Percentiles rank a stretch among this genome's conserved stretches.
These are phyloP conservation scores for Pseudogymnoascus sp. DNA, from an alignment of 2,329 filamentous ascomycete genomes.

Conservation along the genomic window DNA sequence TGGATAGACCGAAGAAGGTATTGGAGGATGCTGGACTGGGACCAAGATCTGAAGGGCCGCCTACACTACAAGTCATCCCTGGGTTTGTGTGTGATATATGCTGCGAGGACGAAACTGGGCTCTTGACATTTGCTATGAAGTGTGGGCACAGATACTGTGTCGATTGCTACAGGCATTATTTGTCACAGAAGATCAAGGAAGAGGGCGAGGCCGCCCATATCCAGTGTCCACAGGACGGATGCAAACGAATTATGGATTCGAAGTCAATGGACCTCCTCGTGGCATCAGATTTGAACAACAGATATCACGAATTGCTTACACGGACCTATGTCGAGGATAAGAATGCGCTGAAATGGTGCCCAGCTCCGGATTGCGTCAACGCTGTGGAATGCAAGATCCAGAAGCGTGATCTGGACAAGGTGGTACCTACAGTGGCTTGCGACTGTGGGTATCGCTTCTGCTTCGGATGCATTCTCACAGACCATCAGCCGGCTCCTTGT, in stretches of 20 bases:
- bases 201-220: conserved; percentile 94
- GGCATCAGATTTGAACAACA: conserved; percentile 44
- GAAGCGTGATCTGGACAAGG: conserved; percentile 72
- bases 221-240: conserved; percentile 82
- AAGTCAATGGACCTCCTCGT: conserved; percentile 76
- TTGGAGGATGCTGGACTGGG: conserved; percentile 79
- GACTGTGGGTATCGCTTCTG: conserved; percentile 82
- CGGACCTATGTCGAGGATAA: conserved; percentile 96
- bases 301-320: conserved; percentile 81
- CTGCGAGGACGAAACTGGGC: conserved; percentile 73
- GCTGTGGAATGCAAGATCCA: conserved; percentile 85
- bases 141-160: conserved; percentile 92
- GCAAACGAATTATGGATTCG: conserved; percentile 84
- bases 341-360: conserved; percentile 93
- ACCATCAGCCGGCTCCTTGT: conserved; percentile 92
- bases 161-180: conserved; percentile 84
- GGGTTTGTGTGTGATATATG: conserved; percentile 93
- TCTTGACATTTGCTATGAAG: conserved; percentile 86
- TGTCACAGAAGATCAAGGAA: conserved; percentile 86
- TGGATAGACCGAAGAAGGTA: conserved; percentile 76
- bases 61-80: conserved; percentile 61
- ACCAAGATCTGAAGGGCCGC: conserved; percentile 51
- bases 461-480: conserved; percentile 82
- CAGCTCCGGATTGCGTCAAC: conserved; percentile 92
- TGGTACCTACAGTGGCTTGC: conserved; percentile 88